Percentiles rank a stretch among this genome's conserved stretches.
phyloP scores from a whole-genome alignment of 1,139 yeast species.

The Pneumocystis wakefieldiae region DNA sequence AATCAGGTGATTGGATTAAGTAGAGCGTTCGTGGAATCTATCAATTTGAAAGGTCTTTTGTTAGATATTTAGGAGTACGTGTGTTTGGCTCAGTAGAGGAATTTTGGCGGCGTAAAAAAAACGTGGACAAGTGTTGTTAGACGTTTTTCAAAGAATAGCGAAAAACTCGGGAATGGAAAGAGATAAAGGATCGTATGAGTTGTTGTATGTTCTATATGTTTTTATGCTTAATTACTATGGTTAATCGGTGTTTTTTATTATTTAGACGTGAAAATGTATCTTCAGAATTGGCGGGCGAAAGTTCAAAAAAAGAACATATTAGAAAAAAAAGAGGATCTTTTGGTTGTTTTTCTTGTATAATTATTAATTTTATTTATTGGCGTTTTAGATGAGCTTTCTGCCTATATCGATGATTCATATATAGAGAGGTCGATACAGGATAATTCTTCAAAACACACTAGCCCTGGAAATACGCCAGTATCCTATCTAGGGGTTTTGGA shows the following conservation, averaged over 20 bases:
- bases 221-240: conserved; percentile 29
- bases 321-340: not conserved
- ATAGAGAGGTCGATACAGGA: not conserved
- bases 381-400: not conserved
- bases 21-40: too few relatives aligned
- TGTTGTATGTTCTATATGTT: conserved; percentile 23
- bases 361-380: not conserved
- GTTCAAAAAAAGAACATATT: not conserved
- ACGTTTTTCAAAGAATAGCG: not conserved
- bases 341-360: not conserved
- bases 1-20: too few relatives aligned
- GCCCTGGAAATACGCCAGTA: not conserved
- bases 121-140: not conserved
- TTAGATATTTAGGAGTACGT: too few relatives aligned
- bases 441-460: not conserved
- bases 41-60: too few relatives aligned
- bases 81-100: too few relatives aligned
- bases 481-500: not conserved
- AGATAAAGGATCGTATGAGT: not conserved
- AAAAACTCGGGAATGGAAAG: not conserved
- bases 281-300: not conserved
- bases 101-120: too few relatives aligned
- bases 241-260: conserved; percentile 18
- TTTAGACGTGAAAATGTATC: conserved; percentile 5
- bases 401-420: not conserved